Conservation (phyloP, 495 filamentous ascomycete genomes). For the Sabuloglossum arenarium region DNA sequence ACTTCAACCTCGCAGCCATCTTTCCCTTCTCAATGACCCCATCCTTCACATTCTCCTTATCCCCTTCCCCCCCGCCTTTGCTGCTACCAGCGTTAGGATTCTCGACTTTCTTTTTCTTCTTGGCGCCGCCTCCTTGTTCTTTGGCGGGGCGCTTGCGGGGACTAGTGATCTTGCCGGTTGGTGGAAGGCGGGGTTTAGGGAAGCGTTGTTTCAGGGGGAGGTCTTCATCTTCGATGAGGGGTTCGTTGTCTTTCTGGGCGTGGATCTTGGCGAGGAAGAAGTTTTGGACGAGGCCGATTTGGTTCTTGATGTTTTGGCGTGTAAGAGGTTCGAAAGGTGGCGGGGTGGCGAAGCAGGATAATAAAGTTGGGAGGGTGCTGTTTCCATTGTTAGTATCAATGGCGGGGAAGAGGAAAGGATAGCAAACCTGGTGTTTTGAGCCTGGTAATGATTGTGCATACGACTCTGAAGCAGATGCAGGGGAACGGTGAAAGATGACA, state of each 20-base stretch:
- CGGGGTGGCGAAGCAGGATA: conserved; percentile 39
- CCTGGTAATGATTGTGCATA: conserved; percentile 60
- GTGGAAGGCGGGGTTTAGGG: conserved; percentile 80
- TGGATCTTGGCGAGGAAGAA: conserved; percentile 82
- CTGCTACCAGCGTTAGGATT: conserved; percentile 10
- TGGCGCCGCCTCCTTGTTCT: conserved; percentile 48
- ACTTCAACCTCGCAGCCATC: conserved; percentile 13
- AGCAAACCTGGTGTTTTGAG: conserved; percentile 44
- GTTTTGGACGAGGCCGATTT: conserved; percentile 69
- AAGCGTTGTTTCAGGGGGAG: conserved; percentile 76
- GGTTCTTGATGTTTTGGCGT: conserved; percentile 45
- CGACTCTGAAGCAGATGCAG: conserved; percentile 85
- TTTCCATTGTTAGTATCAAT: conserved; percentile 11
- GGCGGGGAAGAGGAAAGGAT: conserved; percentile 9
- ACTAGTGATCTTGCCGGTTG: conserved; percentile 82
- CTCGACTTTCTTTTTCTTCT: conserved; percentile 42
- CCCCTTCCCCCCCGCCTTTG: conserved; percentile 5
- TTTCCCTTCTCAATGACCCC: background rate
- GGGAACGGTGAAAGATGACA: conserved; percentile 71
- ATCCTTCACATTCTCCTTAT: conserved; percentile 1
- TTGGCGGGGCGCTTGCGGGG: conserved; percentile 73
- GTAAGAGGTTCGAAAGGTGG: conserved; percentile 62
- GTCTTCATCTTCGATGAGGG: conserved; percentile 86
- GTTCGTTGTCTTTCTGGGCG: conserved; percentile 56
- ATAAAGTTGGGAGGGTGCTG: conserved; percentile 26